A percentile compares a stretch with the other conserved stretches of the same genome.
Evolutionary conservation across 805 yeast species (phyloP).

Genomic region (Saccharomycopsis javanensis): DNA sequence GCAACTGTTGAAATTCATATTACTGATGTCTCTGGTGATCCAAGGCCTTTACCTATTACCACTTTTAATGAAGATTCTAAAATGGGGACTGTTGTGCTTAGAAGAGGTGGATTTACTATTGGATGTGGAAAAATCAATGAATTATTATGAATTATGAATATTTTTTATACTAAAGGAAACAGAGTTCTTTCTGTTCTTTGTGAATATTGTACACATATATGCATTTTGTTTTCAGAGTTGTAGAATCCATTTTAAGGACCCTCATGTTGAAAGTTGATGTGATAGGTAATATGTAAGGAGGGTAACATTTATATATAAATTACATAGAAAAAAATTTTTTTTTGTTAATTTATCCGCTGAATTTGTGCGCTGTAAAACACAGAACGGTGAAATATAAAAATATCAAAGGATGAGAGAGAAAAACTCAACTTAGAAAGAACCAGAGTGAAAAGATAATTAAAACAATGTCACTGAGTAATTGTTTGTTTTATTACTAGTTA

Average conservation of each 20-base stretch:
- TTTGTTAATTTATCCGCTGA: not conserved
- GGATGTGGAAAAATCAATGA: slow-evolving; percentile 47
- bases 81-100: slow-evolving; percentile 58
- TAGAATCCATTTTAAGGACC: no score
- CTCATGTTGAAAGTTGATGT: no score
- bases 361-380: not conserved
- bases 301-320: not conserved
- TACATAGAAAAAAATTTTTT: no score
- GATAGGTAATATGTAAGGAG: not conserved
- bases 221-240: no score
- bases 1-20: slow-evolving; percentile 51
- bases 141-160: not conserved
- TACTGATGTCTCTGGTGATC: slow-evolving; percentile 26
- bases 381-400: not conserved
- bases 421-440: not conserved
- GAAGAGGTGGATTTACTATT: slow-evolving; percentile 60
- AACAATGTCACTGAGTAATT: no score
- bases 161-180: not conserved
- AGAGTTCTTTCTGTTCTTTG: not conserved
- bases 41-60: slow-evolving; percentile 41
- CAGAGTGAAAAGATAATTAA: no score
- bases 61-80: slow-evolving; percentile 37
- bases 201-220: not conserved
- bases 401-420: not conserved
- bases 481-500: not conserved